Evolutionary conservation across 1,284 basidiomycete species (phyloP), one percentile per base, ranked within the genome.

Genomic region (Irpex lacteus): DNA sequence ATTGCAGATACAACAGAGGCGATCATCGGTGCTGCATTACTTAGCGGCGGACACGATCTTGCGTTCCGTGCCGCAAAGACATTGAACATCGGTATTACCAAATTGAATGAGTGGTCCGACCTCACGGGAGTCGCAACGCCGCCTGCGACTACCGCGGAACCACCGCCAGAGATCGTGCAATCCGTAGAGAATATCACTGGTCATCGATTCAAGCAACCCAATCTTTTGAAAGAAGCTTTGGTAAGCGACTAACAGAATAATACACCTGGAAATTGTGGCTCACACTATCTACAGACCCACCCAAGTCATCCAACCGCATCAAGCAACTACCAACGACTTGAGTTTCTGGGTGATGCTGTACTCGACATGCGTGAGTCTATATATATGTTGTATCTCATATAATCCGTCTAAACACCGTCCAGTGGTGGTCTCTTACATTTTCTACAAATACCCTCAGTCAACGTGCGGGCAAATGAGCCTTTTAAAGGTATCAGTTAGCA

Each of bases 271-370:
- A n/a, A n/a, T 47, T 11, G n/a, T 74, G 9, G n/a, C 55, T 62
- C n/a, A 50, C 54, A 19, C 21, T 62, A 40, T 63, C 55, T 18
- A 63, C 59, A 58, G 53, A 53, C n/a, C 40, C 60, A 62, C 11
- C 62, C 64, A 2, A 13, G 21, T n/a, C 38, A 7, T 8, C 15
- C 38, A 4, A 13, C 54, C 6, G 34, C 3, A 78, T 78, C 58
- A 13, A 18, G 13, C n/a, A 84, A 82, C 40, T 90, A 90, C 68
- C 89, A 94, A 70, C 80, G 90, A 59, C 79, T 94, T 26, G 92
- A 94, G 73, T 95, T 93, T 71, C 79, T 94, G 55, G 92, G 92
- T 8, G 92, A 95, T 75, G 89, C 90, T 2, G 84, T 94, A 54
- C 81, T 94, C 40, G 92, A 94, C 72, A 90, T 92, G 67, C 75